A percentile compares a stretch with the other conserved stretches of the same genome.
Evolutionary conservation across 1,284 basidiomycete genomes (phyloP).

Genomic region (Stygiomarasmius scandens): DNA sequence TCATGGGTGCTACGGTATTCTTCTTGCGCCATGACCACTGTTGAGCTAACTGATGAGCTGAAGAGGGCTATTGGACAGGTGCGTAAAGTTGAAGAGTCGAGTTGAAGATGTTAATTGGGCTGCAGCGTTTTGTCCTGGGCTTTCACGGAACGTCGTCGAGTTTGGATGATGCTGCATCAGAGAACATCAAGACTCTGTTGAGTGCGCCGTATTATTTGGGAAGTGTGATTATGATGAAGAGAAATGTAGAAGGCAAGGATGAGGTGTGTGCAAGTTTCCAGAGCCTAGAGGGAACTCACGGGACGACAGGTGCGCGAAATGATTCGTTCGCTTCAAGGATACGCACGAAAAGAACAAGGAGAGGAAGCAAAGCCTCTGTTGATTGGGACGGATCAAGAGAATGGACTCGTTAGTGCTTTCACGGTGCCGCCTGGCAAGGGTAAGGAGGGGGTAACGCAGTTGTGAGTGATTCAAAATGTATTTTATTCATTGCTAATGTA

Average conservation of each 20-base stretch:
- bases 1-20: too few relatives aligned
- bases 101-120: neutral
- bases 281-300: too few relatives aligned
- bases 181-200: constrained; percentile 60
- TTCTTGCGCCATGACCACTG: neutral
- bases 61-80: constrained; percentile 61
- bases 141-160: constrained; percentile 54
- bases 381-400: constrained; percentile 75
- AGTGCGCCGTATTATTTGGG: constrained; percentile 60
- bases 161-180: constrained; percentile 31
- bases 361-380: constrained; percentile 54
- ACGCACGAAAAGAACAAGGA: constrained; percentile 55
- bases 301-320: constrained; percentile 51
- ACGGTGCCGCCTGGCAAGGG: neutral
- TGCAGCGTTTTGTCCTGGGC: constrained; percentile 70
- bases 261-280: constrained; percentile 36
- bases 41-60: constrained; percentile 36
- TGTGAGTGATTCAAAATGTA: neutral
- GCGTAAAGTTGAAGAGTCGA: constrained; percentile 1
- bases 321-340: constrained; percentile 49
- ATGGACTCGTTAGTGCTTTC: constrained; percentile 41
- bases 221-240: constrained; percentile 68
- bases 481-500: neutral
- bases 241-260: constrained; percentile 47
- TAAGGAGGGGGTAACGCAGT: neutral